phyloP scores from a whole-genome alignment of 306 rosid species.

The Cucumis hystrix region DNA sequence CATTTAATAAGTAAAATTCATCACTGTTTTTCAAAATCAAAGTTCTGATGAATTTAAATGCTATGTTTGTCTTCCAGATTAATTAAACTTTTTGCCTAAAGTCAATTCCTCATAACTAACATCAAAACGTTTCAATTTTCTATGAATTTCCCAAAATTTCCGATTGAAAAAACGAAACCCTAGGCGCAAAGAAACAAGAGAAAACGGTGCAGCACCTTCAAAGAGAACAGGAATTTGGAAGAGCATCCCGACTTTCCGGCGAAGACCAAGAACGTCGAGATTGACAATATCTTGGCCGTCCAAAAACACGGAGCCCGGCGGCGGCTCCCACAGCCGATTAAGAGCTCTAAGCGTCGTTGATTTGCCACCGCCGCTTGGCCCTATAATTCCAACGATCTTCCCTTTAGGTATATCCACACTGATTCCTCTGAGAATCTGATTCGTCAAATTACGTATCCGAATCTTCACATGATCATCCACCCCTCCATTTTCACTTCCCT shows the following conservation, averaged over 20 bases:
- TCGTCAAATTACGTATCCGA: conserved; percentile 38
- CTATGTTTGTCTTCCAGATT: background rate
- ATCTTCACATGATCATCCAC: conserved; percentile 19
- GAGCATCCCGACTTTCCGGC: conserved; percentile 91
- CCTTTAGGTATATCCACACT: conserved; percentile 51
- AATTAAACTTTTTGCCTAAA: background rate
- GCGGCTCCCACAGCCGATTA: conserved; percentile 92
- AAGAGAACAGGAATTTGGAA: conserved; percentile 90
- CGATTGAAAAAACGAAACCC: background rate
- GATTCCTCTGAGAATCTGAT: conserved; percentile 42
- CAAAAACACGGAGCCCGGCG: conserved; percentile 43
- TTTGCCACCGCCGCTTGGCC: conserved; percentile 97
- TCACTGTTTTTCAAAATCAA: background rate
- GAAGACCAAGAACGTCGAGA: conserved; percentile 67
- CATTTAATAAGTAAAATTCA: background rate
- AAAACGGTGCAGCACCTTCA: conserved; percentile 31
- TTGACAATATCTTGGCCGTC: conserved; percentile 46
- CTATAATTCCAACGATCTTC: conserved; percentile 55
- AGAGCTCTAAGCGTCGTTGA: conserved; percentile 66
- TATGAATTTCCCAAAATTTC: background rate
- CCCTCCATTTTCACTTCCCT: background rate
- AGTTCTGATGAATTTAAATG: background rate
- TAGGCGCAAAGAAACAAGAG: background rate
- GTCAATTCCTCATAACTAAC: background rate
- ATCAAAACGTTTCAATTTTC: background rate